A percentile compares a stretch with the other conserved stretches of the same genome.
These are phyloP conservation scores for Fusarium sp. DNA, from an alignment of 2,329 filamentous ascomycete species.

Conservation along the genomic window DNA sequence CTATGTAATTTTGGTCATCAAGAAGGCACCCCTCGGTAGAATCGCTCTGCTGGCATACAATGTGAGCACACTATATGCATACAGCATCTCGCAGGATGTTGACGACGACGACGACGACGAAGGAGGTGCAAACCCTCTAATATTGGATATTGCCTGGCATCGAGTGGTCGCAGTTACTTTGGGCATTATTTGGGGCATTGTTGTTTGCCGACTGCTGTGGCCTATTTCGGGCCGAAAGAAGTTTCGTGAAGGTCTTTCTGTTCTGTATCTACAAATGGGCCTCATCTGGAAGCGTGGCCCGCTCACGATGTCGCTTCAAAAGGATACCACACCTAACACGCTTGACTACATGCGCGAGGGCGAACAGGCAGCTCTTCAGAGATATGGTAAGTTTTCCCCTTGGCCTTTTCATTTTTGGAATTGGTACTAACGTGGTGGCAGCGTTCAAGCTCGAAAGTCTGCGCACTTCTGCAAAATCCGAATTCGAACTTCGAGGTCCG, in stretches of 20 bases:
- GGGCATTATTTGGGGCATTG: constrained; percentile 91
- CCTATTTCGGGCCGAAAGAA: constrained; percentile 91
- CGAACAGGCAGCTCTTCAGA: constrained; percentile 88
- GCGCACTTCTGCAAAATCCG: constrained; percentile 78
- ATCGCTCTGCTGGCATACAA: constrained; percentile 98
- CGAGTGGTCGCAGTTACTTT: constrained; percentile 87
- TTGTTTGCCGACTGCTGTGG: constrained; percentile 91
- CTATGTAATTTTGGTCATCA: constrained; percentile 86
- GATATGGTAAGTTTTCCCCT: constrained; percentile 66
- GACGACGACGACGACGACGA: constrained; percentile 89
- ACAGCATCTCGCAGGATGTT: constrained; percentile 85
- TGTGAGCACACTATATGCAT: constrained; percentile 92
- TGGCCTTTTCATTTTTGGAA: neutral
- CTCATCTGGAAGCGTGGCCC: constrained; percentile 97
- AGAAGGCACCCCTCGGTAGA: constrained; percentile 89
- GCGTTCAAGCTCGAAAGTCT: constrained; percentile 79
- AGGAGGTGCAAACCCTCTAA: constrained; percentile 84
- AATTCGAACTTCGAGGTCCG: constrained; percentile 89
- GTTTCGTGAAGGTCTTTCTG: constrained; percentile 87
- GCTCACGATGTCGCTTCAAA: constrained; percentile 77
- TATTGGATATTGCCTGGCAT: constrained; percentile 89
- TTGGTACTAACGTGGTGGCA: constrained; percentile 35
- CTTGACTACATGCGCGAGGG: constrained; percentile 85
- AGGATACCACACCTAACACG: constrained; percentile 64
- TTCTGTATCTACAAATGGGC: constrained; percentile 95